These are phyloP conservation scores for Phytophthora colocasiae DNA, from an alignment of 352 stramenopile genomes.

Conservation along the genomic window DNA sequence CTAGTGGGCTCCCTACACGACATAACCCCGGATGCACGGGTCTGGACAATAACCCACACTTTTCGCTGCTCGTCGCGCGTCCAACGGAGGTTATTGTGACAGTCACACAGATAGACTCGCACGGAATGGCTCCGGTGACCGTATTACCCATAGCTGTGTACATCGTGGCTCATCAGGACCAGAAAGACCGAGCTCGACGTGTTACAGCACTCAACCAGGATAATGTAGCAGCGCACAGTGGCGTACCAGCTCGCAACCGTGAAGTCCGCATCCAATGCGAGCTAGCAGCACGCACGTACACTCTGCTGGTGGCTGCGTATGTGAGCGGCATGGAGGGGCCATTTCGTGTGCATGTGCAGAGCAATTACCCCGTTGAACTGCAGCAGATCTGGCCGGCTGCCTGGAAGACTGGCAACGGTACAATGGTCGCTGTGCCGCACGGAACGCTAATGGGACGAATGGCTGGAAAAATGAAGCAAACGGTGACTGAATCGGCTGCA, in stretches of 20 bases:
- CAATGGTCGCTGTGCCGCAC: constrained; percentile 39
- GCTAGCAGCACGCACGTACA: constrained; percentile 85
- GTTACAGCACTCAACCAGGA: constrained; percentile 71
- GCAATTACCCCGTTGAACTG: constrained; percentile 83
- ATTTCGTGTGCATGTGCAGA: constrained; percentile 88
- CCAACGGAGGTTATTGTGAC: constrained; percentile 89
- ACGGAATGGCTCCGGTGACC: constrained; percentile 65
- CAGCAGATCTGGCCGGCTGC: constrained; percentile 83
- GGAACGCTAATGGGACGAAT: constrained; percentile 66
- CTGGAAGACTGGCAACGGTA: constrained; percentile 65
- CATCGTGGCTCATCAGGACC: constrained; percentile 57
- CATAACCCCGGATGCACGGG: constrained; percentile 80
- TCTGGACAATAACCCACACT: constrained; percentile 92
- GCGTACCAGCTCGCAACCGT: constrained; percentile 70
- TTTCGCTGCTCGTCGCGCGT: constrained; percentile 68
- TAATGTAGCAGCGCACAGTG: constrained; percentile 83
- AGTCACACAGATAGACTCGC: constrained; percentile 82
- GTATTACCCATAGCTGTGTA: constrained; percentile 79
- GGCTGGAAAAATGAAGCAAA: constrained; percentile 69
- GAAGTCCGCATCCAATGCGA: constrained; percentile 82
- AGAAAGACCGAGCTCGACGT: constrained; percentile 65
- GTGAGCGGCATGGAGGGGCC: constrained; percentile 90
- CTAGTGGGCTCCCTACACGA: constrained; percentile 81
- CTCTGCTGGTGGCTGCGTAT: constrained; percentile 89
- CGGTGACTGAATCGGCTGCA: constrained; percentile 62